These are phyloP conservation scores for Pterocarpus macrocarpus DNA, from an alignment of 306 rosid genomes.

Conservation along the genomic window DNA sequence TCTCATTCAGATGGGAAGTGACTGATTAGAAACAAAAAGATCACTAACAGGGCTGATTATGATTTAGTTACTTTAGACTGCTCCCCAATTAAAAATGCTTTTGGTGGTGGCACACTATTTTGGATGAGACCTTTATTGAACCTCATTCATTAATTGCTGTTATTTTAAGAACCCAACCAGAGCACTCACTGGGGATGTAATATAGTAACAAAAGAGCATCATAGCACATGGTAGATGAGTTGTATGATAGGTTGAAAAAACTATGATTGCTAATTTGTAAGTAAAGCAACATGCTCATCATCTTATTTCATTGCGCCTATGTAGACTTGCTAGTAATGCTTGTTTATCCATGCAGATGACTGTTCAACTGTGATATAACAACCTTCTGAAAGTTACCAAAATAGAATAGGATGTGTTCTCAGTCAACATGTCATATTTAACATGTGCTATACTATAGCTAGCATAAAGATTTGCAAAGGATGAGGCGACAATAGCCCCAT, in stretches of 20 bases:
- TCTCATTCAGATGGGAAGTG: background rate
- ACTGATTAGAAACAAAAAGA: constrained; percentile 15
- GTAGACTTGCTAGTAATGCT: too few species aligned
- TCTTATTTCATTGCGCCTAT: background rate
- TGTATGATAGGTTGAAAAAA: constrained; percentile 3
- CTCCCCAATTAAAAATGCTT: constrained; percentile 1
- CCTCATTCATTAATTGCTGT: constrained; percentile 7
- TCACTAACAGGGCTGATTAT: background rate
- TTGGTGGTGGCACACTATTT: background rate
- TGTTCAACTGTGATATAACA: background rate
- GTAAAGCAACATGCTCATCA: background rate
- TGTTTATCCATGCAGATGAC: background rate
- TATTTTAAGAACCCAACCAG: constrained; percentile 13
- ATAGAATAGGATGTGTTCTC: background rate
- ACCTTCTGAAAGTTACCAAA: background rate
- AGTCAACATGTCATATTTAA: too few species aligned
- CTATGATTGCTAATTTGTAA: too few species aligned
- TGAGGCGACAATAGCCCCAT: too few species aligned
- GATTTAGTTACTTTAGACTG: background rate
- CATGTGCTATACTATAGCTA: too few species aligned
- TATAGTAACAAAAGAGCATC: background rate
- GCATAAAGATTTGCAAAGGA: too few species aligned
- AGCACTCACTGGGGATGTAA: constrained; percentile 16
- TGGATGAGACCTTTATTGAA: background rate
- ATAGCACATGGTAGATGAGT: constrained; percentile 21